Conservation (phyloP, 805 yeast species). For the Saccharomycopsis capsularis region DNA sequence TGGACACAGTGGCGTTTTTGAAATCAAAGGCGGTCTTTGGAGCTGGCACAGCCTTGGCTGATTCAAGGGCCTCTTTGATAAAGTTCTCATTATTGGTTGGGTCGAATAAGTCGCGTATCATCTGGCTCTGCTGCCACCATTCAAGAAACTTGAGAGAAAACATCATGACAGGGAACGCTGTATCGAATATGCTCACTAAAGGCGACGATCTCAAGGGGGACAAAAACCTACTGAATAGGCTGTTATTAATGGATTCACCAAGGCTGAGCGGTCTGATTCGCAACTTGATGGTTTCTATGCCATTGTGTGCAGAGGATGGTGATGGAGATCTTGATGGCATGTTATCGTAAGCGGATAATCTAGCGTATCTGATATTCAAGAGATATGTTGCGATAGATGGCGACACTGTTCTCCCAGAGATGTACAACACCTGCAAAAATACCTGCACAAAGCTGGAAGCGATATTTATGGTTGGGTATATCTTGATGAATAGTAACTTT, state of each 20-base stretch:
- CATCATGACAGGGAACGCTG: conserved; percentile 19
- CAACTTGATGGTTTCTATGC: conserved; percentile 20
- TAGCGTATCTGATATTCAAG: conserved; percentile 56
- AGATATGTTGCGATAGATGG: conserved; percentile 56
- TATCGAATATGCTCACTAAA: conserved; percentile 16
- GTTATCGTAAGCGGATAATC: conserved; percentile 44
- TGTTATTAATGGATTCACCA: conserved; percentile 17
- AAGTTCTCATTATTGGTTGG: conserved; percentile 8
- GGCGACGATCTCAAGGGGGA: neutral
- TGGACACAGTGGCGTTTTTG: neutral
- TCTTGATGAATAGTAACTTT: conserved; percentile 41
- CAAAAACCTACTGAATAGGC: conserved; percentile 18
- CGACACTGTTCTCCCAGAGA: conserved; percentile 53
- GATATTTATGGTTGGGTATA: conserved; percentile 56
- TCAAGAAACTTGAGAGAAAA: conserved; percentile 21
- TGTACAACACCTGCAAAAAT: conserved; percentile 51
- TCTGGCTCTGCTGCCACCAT: conserved; percentile 23
- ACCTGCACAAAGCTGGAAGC: conserved; percentile 43
- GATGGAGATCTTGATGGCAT: neutral
- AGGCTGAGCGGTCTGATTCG: conserved; percentile 18
- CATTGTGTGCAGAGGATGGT: neutral
- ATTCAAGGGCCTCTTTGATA: conserved; percentile 14
- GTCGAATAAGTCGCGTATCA: conserved; percentile 5
- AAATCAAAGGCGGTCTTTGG: conserved; percentile 5
- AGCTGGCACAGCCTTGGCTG: conserved; percentile 6